Conservation (phyloP, 2,329 filamentous ascomycete genomes). For the Cordyceps javanica region DNA sequence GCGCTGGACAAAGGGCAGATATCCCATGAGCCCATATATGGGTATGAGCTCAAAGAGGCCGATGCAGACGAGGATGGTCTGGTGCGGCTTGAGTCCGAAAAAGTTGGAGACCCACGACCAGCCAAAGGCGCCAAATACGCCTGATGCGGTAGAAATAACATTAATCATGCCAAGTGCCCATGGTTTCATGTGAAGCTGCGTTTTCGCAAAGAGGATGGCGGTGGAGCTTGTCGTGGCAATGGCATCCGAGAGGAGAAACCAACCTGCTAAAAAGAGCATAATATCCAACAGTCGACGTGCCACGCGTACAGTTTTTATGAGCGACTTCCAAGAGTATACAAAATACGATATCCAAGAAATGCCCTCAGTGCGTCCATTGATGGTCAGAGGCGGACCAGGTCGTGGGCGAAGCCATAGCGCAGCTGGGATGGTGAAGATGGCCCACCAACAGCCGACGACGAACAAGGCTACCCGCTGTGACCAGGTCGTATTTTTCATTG, state of each 20-base stretch:
- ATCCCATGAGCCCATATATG: constrained; percentile 82
- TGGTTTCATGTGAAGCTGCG: constrained; percentile 80
- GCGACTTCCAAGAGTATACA: constrained; percentile 75
- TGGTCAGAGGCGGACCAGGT: constrained; percentile 73
- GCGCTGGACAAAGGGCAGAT: constrained; percentile 69
- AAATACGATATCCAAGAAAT: constrained; percentile 63
- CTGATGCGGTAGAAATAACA: constrained; percentile 79
- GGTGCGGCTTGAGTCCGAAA: constrained; percentile 66
- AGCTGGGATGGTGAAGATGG: constrained; percentile 80
- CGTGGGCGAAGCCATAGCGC: constrained; percentile 82
- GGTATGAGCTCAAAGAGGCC: constrained; percentile 87
- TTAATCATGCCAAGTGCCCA: constrained; percentile 88
- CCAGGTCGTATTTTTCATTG: constrained; percentile 71
- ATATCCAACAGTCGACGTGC: constrained; percentile 69
- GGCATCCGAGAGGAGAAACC: constrained; percentile 92
- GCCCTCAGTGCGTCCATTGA: constrained; percentile 30
- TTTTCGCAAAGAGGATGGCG: constrained; percentile 93
- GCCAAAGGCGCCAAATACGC: constrained; percentile 80
- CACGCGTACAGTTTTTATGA: constrained; percentile 72
- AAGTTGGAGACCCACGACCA: constrained; percentile 75
- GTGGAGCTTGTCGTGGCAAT: constrained; percentile 94
- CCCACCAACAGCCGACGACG: constrained; percentile 87
- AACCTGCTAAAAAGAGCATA: constrained; percentile 73
- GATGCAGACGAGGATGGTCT: constrained; percentile 91
- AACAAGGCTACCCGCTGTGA: constrained; percentile 83